Percentiles rank a stretch among this genome's conserved stretches.
Evolutionary conservation across 768 basidiomycete genomes (phyloP).

Genomic region (Phaffia tasmanica): DNA sequence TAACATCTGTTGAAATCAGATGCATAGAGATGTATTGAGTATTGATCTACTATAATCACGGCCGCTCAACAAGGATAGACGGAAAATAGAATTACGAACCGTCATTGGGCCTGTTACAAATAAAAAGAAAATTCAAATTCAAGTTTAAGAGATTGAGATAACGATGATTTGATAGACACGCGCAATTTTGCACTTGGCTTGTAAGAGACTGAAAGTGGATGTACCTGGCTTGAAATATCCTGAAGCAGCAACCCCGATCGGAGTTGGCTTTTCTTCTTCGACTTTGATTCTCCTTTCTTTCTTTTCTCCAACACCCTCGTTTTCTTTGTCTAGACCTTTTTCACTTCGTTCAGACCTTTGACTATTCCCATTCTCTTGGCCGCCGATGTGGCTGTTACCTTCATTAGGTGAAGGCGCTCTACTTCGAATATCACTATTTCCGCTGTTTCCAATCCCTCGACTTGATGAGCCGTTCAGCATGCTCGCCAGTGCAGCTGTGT

Average conservation of each 20-base stretch:
- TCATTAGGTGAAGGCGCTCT: constrained; percentile 2
- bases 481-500: not conserved
- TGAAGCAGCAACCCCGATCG: constrained; percentile 69
- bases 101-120: constrained; percentile 11
- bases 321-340: not conserved
- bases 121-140: not conserved
- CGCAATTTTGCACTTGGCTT: no score
- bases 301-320: constrained; percentile 36
- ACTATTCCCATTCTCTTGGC: constrained; percentile 39
- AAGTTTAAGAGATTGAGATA: not conserved
- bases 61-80: not conserved
- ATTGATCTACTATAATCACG: not conserved
- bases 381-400: constrained; percentile 49
- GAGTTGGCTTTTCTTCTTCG: constrained; percentile 26
- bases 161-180: not conserved
- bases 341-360: constrained; percentile 2
- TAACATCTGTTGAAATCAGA: constrained; percentile 10
- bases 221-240: constrained; percentile 85
- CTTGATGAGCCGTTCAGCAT: not conserved
- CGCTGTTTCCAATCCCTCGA: not conserved
- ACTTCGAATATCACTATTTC: not conserved
- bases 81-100: not conserved
- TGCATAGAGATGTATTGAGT: not conserved
- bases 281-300: constrained; percentile 35
- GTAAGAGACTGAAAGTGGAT: constrained; percentile 26